Evolutionary conservation across 345 rosid genomes (phyloP).

Genomic region (Melaleuca alternifolia): DNA sequence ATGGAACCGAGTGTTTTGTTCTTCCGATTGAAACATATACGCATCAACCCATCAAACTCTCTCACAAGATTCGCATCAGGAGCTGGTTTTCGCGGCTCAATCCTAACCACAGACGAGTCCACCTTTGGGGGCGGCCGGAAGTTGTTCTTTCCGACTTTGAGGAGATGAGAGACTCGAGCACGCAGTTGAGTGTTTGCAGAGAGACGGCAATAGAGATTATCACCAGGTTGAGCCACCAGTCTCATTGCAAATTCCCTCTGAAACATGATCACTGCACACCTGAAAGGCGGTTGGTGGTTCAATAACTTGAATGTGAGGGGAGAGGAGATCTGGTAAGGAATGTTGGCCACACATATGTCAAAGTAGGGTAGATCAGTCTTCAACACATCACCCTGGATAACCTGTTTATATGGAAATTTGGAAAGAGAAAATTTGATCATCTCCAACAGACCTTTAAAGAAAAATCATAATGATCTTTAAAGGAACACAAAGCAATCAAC

Average conservation of each 20-base stretch:
- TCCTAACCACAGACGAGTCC: conserved; percentile 87
- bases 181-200: conserved; percentile 78
- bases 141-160: conserved; percentile 91
- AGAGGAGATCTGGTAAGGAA: conserved; percentile 88
- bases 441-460: neutral
- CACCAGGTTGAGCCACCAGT: conserved; percentile 83
- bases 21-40: conserved; percentile 84
- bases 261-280: conserved; percentile 91
- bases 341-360: conserved; percentile 87
- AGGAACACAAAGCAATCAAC: neutral
- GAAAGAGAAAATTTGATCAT: neutral
- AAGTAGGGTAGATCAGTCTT: conserved; percentile 83
- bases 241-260: conserved; percentile 96
- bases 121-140: conserved; percentile 95
- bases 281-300: conserved; percentile 66
- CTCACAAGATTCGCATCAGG: conserved; percentile 50
- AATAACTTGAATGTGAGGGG: conserved; percentile 82
- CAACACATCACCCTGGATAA: conserved; percentile 84
- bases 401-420: conserved; percentile 21
- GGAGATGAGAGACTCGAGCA: conserved; percentile 81
- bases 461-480: neutral
- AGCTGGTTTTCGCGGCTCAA: conserved; percentile 69
- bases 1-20: conserved; percentile 81
- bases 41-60: conserved; percentile 84
- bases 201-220: conserved; percentile 73